Conservation (phyloP, 129 eudicot genomes). For the Flaveria trinervia region DNA sequence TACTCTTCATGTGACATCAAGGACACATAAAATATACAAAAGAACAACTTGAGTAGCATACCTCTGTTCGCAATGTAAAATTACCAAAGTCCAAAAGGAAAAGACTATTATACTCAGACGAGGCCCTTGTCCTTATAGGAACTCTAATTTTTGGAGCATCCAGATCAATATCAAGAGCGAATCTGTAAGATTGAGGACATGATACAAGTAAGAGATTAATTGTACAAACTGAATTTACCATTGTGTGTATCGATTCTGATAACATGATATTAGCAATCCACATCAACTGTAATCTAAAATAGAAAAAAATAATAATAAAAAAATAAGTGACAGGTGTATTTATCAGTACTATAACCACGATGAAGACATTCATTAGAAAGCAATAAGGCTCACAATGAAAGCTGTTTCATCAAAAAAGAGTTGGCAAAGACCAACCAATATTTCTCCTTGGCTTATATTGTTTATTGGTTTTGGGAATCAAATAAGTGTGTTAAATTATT, state of each 20-base stretch:
- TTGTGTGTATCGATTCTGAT: not conserved
- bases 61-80: slow-evolving; percentile 94
- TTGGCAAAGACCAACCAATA: slow-evolving; percentile 1
- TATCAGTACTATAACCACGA: not conserved
- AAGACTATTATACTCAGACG: slow-evolving; percentile 61
- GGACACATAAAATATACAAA: slow-evolving; percentile 15
- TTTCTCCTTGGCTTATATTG: not conserved
- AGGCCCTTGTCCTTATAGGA: slow-evolving; percentile 55
- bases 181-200: slow-evolving; percentile 47
- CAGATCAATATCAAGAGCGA: slow-evolving; percentile 97
- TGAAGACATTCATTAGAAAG: not conserved
- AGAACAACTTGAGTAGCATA: slow-evolving; percentile 29
- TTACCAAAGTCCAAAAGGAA: slow-evolving; percentile 95
- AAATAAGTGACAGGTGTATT: too few species aligned
- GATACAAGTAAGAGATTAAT: slow-evolving; percentile 1
- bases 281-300: too few species aligned
- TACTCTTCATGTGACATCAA: slow-evolving; percentile 23
- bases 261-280: not conserved
- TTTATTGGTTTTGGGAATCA: not conserved
- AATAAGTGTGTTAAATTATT: not conserved
- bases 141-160: slow-evolving; percentile 99
- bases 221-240: slow-evolving; percentile 10
- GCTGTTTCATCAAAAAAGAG: not conserved
- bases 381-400: not conserved
- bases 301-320: too few species aligned